Evolutionary conservation across 108 stramenopile species (phyloP), one percentile per base, ranked within the genome.

Genomic region (Phaeodactylum tricornutum): DNA sequence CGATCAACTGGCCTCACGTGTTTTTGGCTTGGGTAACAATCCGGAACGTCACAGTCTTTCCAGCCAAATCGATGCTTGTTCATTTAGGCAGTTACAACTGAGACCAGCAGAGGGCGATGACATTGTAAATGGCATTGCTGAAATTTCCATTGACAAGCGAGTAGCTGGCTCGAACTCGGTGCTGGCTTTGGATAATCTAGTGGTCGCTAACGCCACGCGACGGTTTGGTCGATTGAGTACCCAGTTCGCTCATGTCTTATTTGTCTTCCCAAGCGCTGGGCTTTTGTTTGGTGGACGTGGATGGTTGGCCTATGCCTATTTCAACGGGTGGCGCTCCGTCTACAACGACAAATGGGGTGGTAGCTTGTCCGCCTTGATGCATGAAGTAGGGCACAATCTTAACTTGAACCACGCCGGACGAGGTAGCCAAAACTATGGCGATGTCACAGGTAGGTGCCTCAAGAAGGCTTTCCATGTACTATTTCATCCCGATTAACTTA

Each of bases 361-460:
- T 3, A 20, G n/a, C 32, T 34, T 39, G 8, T n/a, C 9, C 5
- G 33, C 49, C 15, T 34, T 50, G 32, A 21, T 16, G 4, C 49
- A 50, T 17, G 49, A 50, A 50, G 9, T 26, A 21, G 49, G 49
- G n/a, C 49, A 50, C 32, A 34, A 31, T 34, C 4, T 31, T 4
- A 21, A 21, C n/a, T 23, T 50, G 11, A 14, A 34, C 17, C 49
- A 50, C 17, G n/a, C 25, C n/a, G 49, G 49, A 9, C 4, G 16
- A 20, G 14, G 14, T 50, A 3, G n/a, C 12, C 22, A 50, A 4
- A 16, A 16, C 12, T 50, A 50, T 23, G 49, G 35, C 3, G 49
- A 50, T 17, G 8, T 17, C 3, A 39, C 49, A 28, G 49, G 41
- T n/a, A n/a, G n/a, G n/a, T n/a, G n/a, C n/a, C n/a, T n/a, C n/a